These are phyloP conservation scores for Mortierella sp. DNA, from an alignment of 371 early-diverging fungal species.

Conservation along the genomic window DNA sequence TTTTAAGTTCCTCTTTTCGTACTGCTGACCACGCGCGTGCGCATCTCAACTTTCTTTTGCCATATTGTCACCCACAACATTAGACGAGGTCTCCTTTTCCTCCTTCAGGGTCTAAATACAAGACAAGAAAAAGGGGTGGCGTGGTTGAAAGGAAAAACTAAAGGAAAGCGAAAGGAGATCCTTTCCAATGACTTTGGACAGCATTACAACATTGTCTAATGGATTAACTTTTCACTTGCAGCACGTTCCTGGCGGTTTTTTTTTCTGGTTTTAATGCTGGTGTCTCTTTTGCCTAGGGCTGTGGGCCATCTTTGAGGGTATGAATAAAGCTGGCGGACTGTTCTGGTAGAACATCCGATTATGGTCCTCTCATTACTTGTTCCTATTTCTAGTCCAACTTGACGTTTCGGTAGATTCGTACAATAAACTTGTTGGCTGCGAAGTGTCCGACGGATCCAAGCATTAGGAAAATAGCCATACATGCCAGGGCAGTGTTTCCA, in stretches of 20 bases:
- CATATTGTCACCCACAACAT: neutral
- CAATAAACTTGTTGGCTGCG: conserved; percentile 70
- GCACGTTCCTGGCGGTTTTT: no score
- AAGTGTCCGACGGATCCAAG: conserved; percentile 77
- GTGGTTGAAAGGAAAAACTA: neutral
- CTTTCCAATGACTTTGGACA: no score
- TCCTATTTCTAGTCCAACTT: conserved; percentile 63
- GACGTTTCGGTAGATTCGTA: conserved; percentile 77
- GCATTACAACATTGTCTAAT: no score
- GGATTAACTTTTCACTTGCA: no score
- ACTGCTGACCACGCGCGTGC: neutral
- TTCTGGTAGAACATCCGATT: conserved; percentile 58
- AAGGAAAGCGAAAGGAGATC: neutral
- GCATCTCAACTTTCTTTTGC: no score
- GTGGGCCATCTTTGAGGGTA: neutral
- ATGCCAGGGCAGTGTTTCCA: conserved; percentile 78
- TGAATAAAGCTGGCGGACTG: neutral
- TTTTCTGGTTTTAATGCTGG: neutral
- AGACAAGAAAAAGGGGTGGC: neutral
- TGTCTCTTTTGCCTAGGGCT: neutral
- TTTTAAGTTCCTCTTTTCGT: neutral
- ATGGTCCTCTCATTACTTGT: conserved; percentile 21
- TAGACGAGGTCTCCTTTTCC: neutral
- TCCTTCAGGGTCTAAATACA: no score
- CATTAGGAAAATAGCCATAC: conserved; percentile 75